Evolutionary conservation across 108 stramenopile genomes (phyloP).

Genomic region (Aureococcus anophagefferens): DNA sequence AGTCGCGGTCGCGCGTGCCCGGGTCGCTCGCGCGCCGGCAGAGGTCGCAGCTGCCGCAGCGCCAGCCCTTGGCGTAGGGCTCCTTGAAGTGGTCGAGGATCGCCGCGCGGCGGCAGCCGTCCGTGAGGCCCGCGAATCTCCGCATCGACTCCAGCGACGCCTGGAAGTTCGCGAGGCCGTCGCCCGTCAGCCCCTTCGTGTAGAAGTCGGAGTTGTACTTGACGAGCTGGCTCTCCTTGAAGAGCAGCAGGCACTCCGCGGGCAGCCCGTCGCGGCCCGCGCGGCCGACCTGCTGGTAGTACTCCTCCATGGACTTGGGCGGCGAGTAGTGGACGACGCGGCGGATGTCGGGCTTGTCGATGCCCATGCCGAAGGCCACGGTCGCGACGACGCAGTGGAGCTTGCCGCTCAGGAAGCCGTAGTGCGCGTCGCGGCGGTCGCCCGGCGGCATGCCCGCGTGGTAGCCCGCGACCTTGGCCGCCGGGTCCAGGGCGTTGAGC

Average conservation of each 20-base stretch:
- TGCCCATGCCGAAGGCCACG: slow-evolving; percentile 95
- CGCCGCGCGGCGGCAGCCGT: slow-evolving; percentile 51
- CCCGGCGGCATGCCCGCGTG: slow-evolving; percentile 68
- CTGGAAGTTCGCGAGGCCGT: slow-evolving; percentile 6
- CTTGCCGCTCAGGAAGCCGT: slow-evolving; percentile 63
- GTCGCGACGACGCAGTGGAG: slow-evolving; percentile 79
- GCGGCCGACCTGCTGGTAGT: slow-evolving; percentile 90
- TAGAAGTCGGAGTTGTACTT: slow-evolving; percentile 64
- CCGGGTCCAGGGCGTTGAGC: neutral
- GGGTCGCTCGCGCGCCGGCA: no score
- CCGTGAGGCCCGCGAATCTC: slow-evolving; percentile 40
- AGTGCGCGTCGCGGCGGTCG: slow-evolving; percentile 50
- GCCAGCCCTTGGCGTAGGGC: no score
- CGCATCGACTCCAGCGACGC: slow-evolving; percentile 46
- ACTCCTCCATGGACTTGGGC: slow-evolving; percentile 83
- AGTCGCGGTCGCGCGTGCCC: no score
- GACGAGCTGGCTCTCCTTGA: slow-evolving; percentile 50
- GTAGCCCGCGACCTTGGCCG: slow-evolving; percentile 34
- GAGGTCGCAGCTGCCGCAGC: no score
- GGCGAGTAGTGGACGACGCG: slow-evolving; percentile 75
- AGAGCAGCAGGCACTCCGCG: slow-evolving; percentile 60
- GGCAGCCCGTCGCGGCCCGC: slow-evolving; percentile 84
- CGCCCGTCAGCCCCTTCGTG: slow-evolving; percentile 39
- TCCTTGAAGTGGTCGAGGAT: slow-evolving; percentile 53
- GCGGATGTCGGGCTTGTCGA: slow-evolving; percentile 76